phyloP scores from a whole-genome alignment of 805 yeast genomes.

The Starmerella vaccinii region DNA sequence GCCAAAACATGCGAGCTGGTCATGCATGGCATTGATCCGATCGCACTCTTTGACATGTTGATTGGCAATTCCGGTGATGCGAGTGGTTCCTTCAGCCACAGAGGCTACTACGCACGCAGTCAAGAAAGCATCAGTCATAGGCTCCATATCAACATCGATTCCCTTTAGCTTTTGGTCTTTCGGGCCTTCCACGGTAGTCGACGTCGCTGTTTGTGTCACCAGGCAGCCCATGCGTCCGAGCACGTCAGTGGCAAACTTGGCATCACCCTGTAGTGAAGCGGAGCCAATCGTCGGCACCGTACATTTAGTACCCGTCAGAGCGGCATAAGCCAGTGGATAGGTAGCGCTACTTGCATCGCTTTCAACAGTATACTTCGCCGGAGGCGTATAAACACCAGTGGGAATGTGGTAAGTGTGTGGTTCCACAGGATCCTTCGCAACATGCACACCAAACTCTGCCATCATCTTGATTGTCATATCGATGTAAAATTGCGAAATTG shows the following conservation, averaged over 20 bases:
- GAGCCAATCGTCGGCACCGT: constrained; percentile 92
- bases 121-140: constrained; percentile 97
- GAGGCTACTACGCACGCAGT: constrained; percentile 97
- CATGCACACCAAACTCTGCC: constrained; percentile 77
- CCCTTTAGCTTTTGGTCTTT: constrained; percentile 53
- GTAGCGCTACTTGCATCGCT: constrained; percentile 98
- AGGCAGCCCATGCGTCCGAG: constrained; percentile 89
- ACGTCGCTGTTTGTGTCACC: constrained; percentile 69
- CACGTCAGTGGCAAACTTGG: constrained; percentile 89
- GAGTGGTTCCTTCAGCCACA: constrained; percentile 62
- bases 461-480: constrained; percentile 97
- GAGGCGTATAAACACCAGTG: constrained; percentile 66
- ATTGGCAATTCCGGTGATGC: constrained; percentile 91
- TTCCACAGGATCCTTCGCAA: constrained; percentile 57
- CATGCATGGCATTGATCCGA: constrained; percentile 89
- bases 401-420: constrained; percentile 86
- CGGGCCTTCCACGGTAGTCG: constrained; percentile 92
- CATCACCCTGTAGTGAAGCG: constrained; percentile 90
- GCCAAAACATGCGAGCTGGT: constrained; percentile 81
- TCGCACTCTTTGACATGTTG: constrained; percentile 97
- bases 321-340: constrained; percentile 95
- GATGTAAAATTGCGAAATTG: constrained; percentile 88
- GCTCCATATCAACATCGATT: constrained; percentile 89
- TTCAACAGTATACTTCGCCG: constrained; percentile 77
- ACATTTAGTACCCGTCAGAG: constrained; percentile 84